Evolutionary conservation across 2,329 filamentous ascomycete species (phyloP).

Genomic region (Ophiostoma sp.): DNA sequence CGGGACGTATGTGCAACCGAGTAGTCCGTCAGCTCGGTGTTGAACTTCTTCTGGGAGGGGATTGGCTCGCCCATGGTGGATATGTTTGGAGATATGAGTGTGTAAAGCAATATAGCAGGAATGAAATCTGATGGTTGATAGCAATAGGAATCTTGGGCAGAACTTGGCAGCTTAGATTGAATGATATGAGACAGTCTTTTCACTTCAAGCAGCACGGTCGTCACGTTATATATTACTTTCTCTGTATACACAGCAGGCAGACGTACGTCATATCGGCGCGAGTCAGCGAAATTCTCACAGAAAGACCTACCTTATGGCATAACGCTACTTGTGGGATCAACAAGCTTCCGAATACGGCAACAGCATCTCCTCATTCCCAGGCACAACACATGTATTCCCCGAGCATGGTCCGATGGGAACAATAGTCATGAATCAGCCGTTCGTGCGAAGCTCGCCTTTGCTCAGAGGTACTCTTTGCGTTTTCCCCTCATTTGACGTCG

Average conservation of each 20-base stretch:
- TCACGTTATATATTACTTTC: no score
- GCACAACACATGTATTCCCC: neutral
- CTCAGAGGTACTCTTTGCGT: neutral
- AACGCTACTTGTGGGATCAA: neutral
- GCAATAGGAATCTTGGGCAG: neutral
- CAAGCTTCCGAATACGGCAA: neutral
- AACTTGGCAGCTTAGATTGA: no score
- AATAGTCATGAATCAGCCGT: neutral
- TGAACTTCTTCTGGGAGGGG: slow-evolving; percentile 34
- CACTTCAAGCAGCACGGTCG: no score
- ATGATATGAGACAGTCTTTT: no score
- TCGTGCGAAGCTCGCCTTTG: neutral
- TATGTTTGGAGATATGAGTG: neutral
- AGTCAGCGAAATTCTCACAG: no score
- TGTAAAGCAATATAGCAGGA: neutral
- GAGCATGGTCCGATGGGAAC: neutral
- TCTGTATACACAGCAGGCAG: no score
- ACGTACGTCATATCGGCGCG: no score
- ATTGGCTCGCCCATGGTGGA: neutral
- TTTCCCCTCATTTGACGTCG: neutral
- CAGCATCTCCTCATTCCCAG: neutral
- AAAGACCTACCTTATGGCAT: no score
- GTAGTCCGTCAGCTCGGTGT: slow-evolving; percentile 39
- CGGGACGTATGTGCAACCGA: slow-evolving; percentile 31
- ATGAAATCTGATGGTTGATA: neutral